A percentile compares a stretch with the other conserved stretches of the same genome.
Conservation (phyloP, 2,329 filamentous ascomycete genomes). For the Fusarium citri region DNA sequence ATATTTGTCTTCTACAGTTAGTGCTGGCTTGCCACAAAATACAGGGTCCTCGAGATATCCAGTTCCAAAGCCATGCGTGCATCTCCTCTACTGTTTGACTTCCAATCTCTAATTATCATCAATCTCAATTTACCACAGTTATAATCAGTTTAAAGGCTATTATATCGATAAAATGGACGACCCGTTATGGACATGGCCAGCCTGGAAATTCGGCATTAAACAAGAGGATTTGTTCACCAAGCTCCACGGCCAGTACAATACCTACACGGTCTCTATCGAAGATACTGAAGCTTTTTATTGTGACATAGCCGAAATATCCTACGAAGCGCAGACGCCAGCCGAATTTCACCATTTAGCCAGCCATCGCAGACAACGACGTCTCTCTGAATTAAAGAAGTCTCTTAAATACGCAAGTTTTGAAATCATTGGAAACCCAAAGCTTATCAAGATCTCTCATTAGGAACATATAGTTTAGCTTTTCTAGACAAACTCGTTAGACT, state of each 20-base stretch:
- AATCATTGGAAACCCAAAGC: constrained; percentile 51
- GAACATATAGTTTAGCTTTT: neutral
- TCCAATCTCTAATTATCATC: neutral
- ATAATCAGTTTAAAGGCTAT: neutral
- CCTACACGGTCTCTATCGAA: constrained; percentile 63
- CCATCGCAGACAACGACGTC: constrained; percentile 62
- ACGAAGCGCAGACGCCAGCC: constrained; percentile 56
- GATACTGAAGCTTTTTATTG: constrained; percentile 68
- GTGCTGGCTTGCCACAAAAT: neutral
- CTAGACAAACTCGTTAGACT: neutral
- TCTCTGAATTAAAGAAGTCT: constrained; percentile 63
- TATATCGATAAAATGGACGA: constrained; percentile 60
- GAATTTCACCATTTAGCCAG: constrained; percentile 65
- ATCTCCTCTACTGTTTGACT: neutral
- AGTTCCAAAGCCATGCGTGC: neutral
- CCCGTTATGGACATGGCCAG: constrained; percentile 62
- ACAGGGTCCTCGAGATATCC: neutral
- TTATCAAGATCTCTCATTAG: constrained; percentile 63
- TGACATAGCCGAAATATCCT: constrained; percentile 67
- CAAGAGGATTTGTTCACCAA: constrained; percentile 64
- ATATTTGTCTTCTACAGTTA: neutral
- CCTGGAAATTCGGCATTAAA: constrained; percentile 71
- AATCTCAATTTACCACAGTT: neutral
- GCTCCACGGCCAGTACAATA: constrained; percentile 69
- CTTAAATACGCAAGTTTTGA: constrained; percentile 62